These are phyloP conservation scores for Lipomyces japonicus DNA, from an alignment of 805 yeast genomes.

Conservation along the genomic window DNA sequence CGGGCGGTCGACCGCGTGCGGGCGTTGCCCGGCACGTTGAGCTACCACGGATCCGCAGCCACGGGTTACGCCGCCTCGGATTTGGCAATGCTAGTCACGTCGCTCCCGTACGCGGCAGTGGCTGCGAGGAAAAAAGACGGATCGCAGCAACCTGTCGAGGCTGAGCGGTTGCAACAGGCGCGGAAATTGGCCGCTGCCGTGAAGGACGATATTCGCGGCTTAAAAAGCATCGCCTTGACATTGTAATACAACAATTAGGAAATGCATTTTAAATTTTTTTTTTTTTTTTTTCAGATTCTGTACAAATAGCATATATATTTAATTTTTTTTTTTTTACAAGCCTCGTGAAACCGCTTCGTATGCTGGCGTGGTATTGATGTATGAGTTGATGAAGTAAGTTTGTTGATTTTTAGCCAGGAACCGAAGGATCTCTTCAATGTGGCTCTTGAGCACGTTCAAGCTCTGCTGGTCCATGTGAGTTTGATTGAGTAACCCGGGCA, in stretches of 20 bases:
- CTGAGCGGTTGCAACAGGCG: conserved; percentile 3
- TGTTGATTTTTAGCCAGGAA: conserved; percentile 45
- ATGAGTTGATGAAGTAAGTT: conserved; percentile 41
- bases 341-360: conserved; percentile 53
- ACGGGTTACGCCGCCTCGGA: conserved; percentile 18
- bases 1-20: conserved; percentile 2
- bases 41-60: conserved; percentile 6
- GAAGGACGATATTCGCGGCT: conserved; percentile 21
- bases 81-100: conserved; percentile 10
- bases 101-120: conserved; percentile 3
- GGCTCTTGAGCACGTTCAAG: conserved; percentile 50
- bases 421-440: conserved; percentile 52
- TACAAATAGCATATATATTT: too few relatives aligned
- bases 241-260: too few relatives aligned
- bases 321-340: conserved; percentile 7
- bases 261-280: too few relatives aligned
- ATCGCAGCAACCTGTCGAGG: conserved; percentile 2
- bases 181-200: conserved; percentile 8
- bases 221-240: conserved; percentile 22
- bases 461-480: conserved; percentile 80
- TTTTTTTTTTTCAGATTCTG: too few relatives aligned
- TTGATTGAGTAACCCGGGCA: conserved; percentile 79
- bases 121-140: neutral
- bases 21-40: conserved; percentile 3
- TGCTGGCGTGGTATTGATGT: conserved; percentile 51